phyloP scores from a whole-genome alignment of 2,329 filamentous ascomycete genomes.

The Nemania sp. region DNA sequence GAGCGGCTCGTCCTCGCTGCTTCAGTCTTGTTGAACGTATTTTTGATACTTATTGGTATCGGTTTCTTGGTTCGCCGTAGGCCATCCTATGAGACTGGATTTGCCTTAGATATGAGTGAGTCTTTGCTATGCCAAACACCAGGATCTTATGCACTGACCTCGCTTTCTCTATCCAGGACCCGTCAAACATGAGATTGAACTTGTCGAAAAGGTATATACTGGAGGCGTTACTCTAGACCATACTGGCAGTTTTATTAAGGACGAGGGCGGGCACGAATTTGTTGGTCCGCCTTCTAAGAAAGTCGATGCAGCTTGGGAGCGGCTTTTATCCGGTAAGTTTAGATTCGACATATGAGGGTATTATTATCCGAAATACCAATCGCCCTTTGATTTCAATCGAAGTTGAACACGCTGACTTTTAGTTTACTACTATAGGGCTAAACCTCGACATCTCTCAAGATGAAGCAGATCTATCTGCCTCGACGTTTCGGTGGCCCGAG shows the following conservation, averaged over 20 bases:
- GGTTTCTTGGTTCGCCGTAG: too few species aligned
- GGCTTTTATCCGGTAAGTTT: too few species aligned
- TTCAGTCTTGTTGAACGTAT: too few species aligned
- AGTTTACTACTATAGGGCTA: constrained; percentile 10
- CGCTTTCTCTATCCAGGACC: not conserved
- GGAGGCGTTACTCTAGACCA: constrained; percentile 9
- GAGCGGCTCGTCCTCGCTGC: too few species aligned
- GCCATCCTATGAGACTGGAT: too few species aligned
- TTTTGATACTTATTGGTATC: too few species aligned
- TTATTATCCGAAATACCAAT: too few species aligned
- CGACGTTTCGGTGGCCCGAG: constrained; percentile 16
- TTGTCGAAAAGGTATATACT: not conserved
- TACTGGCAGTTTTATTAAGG: constrained; percentile 1
- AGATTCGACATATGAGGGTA: too few species aligned
- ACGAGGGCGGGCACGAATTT: constrained; percentile 9
- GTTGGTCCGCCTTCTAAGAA: not conserved
- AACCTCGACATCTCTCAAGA: constrained; percentile 8
- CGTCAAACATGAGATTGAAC: constrained; percentile 6
- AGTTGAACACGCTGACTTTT: too few species aligned
- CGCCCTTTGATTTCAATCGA: too few species aligned
- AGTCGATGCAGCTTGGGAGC: constrained; percentile 12
- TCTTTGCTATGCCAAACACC: too few species aligned
- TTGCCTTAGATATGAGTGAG: too few species aligned
- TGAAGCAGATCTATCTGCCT: constrained; percentile 1
- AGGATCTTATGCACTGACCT: not conserved